Conservation (phyloP, 139 green algal species). For the Monoraphidium neglectum region DNA sequence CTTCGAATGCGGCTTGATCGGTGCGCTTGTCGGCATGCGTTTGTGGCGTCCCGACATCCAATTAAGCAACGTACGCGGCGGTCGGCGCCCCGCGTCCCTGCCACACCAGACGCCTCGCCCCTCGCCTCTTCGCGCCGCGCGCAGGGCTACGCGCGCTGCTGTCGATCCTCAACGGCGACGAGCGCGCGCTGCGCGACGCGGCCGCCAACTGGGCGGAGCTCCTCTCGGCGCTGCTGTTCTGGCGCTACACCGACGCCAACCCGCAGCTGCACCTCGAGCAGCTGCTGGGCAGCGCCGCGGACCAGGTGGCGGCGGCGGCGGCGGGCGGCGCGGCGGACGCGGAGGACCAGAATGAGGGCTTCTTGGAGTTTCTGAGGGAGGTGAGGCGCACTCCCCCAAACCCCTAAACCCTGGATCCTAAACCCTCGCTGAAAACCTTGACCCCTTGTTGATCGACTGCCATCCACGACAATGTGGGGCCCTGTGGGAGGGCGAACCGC, state of each 20-base stretch:
- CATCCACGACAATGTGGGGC: too few species aligned
- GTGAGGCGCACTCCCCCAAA: too few species aligned
- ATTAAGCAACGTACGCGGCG: too few species aligned
- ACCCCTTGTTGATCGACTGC: too few species aligned
- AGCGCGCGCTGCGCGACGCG: slow-evolving; percentile 19
- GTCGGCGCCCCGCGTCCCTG: too few species aligned
- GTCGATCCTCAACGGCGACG: slow-evolving; percentile 49
- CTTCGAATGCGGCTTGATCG: too few species aligned
- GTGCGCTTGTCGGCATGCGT: too few species aligned
- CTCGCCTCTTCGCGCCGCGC: not conserved
- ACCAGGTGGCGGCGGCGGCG: not conserved
- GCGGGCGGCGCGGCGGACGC: slow-evolving; percentile 6
- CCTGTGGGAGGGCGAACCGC: too few species aligned
- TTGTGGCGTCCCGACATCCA: too few species aligned
- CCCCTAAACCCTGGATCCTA: too few species aligned
- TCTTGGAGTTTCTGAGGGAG: slow-evolving; percentile 32
- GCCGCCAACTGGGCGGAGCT: slow-evolving; percentile 64
- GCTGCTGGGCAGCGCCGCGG: slow-evolving; percentile 30
- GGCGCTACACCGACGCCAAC: slow-evolving; percentile 39
- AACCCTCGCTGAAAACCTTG: too few species aligned
- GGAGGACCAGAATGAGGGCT: slow-evolving; percentile 5
- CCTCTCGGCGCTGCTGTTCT: slow-evolving; percentile 58
- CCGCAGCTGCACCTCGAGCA: slow-evolving; percentile 44
- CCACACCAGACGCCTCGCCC: too few species aligned
- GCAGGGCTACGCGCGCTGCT: slow-evolving; percentile 48